Percentiles rank a stretch among this genome's conserved stretches.
Evolutionary conservation across 352 stramenopile species (phyloP).

Genomic region (Thalassiosira hispida): DNA sequence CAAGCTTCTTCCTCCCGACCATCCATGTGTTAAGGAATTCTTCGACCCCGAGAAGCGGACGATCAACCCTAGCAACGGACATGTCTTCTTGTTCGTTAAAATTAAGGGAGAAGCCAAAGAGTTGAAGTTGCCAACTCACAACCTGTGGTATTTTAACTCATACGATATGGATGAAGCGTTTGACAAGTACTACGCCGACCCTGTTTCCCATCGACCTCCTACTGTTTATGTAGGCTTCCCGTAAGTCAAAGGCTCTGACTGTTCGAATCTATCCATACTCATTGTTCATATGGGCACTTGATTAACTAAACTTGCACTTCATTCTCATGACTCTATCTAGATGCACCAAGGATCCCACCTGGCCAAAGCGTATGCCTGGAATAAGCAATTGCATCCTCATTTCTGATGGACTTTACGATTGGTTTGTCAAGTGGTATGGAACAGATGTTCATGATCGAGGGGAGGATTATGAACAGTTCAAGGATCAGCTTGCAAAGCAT

Average conservation of each 20-base stretch:
- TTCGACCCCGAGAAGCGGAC: constrained; percentile 53
- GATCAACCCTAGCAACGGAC: constrained; percentile 59
- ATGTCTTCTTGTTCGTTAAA: constrained; percentile 75
- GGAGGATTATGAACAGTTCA: constrained; percentile 66
- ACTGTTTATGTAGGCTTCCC: constrained; percentile 53
- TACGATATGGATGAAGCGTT: constrained; percentile 73
- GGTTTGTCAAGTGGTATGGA: constrained; percentile 66
- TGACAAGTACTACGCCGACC: constrained; percentile 60
- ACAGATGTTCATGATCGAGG: constrained; percentile 49
- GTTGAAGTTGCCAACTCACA: constrained; percentile 62
- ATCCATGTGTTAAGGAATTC: constrained; percentile 61
- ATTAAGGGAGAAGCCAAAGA: constrained; percentile 66
- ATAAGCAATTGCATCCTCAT: constrained; percentile 72
- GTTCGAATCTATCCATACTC: neutral
- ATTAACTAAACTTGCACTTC: neutral
- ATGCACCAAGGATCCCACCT: constrained; percentile 69
- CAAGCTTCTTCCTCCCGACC: constrained; percentile 64
- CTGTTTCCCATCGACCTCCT: constrained; percentile 50
- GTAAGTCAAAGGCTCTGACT: constrained; percentile 7
- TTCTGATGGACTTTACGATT: constrained; percentile 64
- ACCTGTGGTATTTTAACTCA: constrained; percentile 74
- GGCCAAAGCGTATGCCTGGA: constrained; percentile 61
- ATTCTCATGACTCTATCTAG: neutral
- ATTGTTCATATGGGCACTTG: neutral
- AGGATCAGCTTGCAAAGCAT: constrained; percentile 64